Percentiles rank a stretch among this genome's conserved stretches.
phyloP scores from a whole-genome alignment of 306 rosid genomes.

The Cicer judaicum region DNA sequence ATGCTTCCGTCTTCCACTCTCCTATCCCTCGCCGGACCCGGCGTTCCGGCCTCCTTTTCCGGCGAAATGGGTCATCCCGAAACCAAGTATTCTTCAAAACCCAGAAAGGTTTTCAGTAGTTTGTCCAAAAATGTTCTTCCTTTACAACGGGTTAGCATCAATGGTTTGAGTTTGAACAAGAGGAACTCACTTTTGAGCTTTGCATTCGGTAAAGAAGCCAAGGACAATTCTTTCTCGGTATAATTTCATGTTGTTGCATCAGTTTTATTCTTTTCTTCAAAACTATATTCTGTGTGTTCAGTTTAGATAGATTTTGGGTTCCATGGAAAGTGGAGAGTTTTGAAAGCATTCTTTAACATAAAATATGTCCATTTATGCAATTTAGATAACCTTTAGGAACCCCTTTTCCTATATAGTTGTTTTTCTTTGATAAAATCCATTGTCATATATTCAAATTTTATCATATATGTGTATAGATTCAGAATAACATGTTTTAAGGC shows the following conservation, averaged over 20 bases:
- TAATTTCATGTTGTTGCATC: background rate
- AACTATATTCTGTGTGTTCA: background rate
- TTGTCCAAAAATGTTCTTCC: constrained; percentile 39
- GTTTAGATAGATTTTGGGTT: constrained; percentile 40
- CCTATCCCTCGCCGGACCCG: constrained; percentile 55
- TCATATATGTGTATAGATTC: constrained; percentile 8
- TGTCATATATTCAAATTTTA: constrained; percentile 16
- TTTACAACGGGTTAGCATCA: constrained; percentile 42
- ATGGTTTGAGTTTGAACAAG: constrained; percentile 43
- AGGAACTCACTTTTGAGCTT: constrained; percentile 42
- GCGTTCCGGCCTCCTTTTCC: constrained; percentile 33
- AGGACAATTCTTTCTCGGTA: constrained; percentile 69
- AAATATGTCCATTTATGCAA: constrained; percentile 10
- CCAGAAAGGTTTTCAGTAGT: constrained; percentile 41
- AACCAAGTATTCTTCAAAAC: constrained; percentile 39
- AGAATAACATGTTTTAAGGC: background rate
- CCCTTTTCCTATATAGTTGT: background rate
- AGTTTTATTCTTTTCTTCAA: background rate
- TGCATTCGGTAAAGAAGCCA: constrained; percentile 72
- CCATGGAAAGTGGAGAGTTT: constrained; percentile 20
- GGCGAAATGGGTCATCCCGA: constrained; percentile 48
- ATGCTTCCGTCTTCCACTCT: constrained; percentile 65
- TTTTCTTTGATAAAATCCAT: constrained; percentile 3
- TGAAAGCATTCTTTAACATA: constrained; percentile 2
- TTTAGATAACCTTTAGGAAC: constrained; percentile 24